A percentile compares a stretch with the other conserved stretches of the same genome.
Evolutionary conservation across 257 asterid species (phyloP).

Genomic region (Jaltomata sinuosa): DNA sequence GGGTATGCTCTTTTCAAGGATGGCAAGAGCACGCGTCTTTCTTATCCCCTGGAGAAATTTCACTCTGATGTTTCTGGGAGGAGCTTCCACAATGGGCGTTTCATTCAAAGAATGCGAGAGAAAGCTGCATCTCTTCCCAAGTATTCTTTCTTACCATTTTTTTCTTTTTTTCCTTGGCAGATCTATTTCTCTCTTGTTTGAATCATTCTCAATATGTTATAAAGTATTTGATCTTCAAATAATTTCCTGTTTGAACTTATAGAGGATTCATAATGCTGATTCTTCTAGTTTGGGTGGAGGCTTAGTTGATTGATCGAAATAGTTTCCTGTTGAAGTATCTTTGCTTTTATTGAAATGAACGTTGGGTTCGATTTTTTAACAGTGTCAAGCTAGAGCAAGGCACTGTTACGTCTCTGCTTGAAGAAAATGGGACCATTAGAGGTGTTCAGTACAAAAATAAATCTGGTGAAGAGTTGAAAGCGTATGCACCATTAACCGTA

Average conservation of each 20-base stretch:
- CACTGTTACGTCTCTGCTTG: conserved; percentile 52
- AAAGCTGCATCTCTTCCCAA: conserved; percentile 84
- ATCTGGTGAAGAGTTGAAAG: conserved; percentile 41
- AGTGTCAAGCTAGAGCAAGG: conserved; percentile 72
- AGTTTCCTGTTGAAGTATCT: neutral
- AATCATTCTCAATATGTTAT: neutral
- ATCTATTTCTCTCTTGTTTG: neutral
- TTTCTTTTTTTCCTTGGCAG: neutral
- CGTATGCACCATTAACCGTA: conserved; percentile 54
- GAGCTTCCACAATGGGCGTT: conserved; percentile 93
- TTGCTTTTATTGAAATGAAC: neutral
- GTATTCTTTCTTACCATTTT: conserved; percentile 23
- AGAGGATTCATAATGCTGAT: neutral
- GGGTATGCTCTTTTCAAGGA: conserved; percentile 94
- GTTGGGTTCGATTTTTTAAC: neutral
- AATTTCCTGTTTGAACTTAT: neutral
- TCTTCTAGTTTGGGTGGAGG: neutral
- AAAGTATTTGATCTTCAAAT: neutral
- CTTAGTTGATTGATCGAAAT: neutral
- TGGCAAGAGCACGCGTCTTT: conserved; percentile 65
- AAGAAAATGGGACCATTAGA: conserved; percentile 42
- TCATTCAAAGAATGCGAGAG: conserved; percentile 78
- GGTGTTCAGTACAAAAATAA: conserved; percentile 56
- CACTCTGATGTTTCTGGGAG: conserved; percentile 82
- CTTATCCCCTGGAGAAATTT: conserved; percentile 82